Conservation (phyloP, 768 basidiomycete genomes). For the Cystofilobasidium bisporidii region DNA sequence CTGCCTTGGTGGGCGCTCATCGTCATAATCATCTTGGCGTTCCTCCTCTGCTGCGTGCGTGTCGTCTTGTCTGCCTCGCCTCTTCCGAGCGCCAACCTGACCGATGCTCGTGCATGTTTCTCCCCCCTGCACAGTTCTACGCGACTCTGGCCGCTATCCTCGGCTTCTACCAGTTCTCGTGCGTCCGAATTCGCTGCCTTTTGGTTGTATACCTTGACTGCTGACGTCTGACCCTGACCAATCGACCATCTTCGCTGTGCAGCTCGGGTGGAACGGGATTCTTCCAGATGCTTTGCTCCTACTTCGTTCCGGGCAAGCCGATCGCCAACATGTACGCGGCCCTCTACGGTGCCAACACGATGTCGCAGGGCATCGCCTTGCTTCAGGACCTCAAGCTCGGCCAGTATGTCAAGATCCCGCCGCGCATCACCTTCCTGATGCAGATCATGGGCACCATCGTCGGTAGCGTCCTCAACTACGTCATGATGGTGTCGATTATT, state of each 20-base stretch:
- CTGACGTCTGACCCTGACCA: too few species aligned
- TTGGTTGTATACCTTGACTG: background rate
- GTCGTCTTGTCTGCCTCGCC: too few species aligned
- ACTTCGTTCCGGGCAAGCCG: slow-evolving; percentile 30
- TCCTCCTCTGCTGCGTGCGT: slow-evolving; percentile 24
- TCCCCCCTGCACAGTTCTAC: too few species aligned
- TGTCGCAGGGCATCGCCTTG: slow-evolving; percentile 31
- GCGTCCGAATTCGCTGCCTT: slow-evolving; percentile 27
- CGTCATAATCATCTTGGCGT: slow-evolving; percentile 29
- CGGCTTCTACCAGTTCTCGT: slow-evolving; percentile 26
- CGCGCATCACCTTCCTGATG: too few species aligned
- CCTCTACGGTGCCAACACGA: slow-evolving; percentile 32
- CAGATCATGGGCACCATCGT: slow-evolving; percentile 29
- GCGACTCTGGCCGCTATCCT: slow-evolving; percentile 24
- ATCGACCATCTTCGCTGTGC: too few species aligned
- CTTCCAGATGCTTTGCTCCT: slow-evolving; percentile 31
- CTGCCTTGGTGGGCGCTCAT: slow-evolving; percentile 35
- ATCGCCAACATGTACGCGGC: slow-evolving; percentile 29
- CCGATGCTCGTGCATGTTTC: too few species aligned
- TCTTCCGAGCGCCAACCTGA: too few species aligned
- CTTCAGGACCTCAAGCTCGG: slow-evolving; percentile 32
- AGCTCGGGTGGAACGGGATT: too few species aligned
- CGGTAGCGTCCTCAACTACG: slow-evolving; percentile 33
- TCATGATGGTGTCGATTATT: slow-evolving; percentile 32
- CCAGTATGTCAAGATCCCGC: too few species aligned